Percentiles rank a stretch among this genome's conserved stretches.
phyloP scores from a whole-genome alignment of 2,329 filamentous ascomycete species.

The Ophiostoma populinum region DNA sequence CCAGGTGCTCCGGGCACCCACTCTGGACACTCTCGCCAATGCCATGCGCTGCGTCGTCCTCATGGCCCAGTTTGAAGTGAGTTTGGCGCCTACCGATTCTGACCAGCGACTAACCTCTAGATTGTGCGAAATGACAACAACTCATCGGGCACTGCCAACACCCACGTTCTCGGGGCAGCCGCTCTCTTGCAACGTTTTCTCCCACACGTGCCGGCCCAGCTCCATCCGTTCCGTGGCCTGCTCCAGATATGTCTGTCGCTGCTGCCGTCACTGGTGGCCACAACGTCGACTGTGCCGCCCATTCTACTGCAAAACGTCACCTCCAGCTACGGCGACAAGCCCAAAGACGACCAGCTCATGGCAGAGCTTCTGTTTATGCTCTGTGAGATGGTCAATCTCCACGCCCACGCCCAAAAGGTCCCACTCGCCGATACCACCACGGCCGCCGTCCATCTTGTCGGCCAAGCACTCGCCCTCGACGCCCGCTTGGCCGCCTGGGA shows the following conservation, averaged over 20 bases:
- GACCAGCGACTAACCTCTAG: slow-evolving; percentile 8
- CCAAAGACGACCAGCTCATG: slow-evolving; percentile 21
- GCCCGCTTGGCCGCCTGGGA: slow-evolving; percentile 24
- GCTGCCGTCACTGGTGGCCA: slow-evolving; percentile 17
- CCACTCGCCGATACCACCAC: slow-evolving; percentile 21
- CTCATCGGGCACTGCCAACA: slow-evolving; percentile 32
- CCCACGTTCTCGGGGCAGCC: slow-evolving; percentile 41
- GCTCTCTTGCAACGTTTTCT: slow-evolving; percentile 34
- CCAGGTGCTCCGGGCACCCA: slow-evolving; percentile 21
- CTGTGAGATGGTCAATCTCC: slow-evolving; percentile 23
- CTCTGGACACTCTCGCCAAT: slow-evolving; percentile 22
- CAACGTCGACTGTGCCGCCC: slow-evolving; percentile 18
- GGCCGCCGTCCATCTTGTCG: slow-evolving; percentile 19
- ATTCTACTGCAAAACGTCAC: slow-evolving; percentile 26
- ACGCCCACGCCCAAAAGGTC: slow-evolving; percentile 19
- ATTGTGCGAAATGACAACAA: slow-evolving; percentile 29
- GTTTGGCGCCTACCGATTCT: slow-evolving; percentile 7
- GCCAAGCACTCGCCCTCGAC: slow-evolving; percentile 24
- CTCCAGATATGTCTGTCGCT: slow-evolving; percentile 39
- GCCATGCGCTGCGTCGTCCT: slow-evolving; percentile 36
- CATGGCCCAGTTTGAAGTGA: slow-evolving; percentile 44
- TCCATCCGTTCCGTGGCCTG: slow-evolving; percentile 32
- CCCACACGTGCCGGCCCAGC: slow-evolving; percentile 20
- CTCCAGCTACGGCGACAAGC: slow-evolving; percentile 17
- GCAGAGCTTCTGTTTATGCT: slow-evolving; percentile 25